Base-by-base conservation (phyloP, 768 basidiomycete species). In the Suillus subalutaceus region DNA sequence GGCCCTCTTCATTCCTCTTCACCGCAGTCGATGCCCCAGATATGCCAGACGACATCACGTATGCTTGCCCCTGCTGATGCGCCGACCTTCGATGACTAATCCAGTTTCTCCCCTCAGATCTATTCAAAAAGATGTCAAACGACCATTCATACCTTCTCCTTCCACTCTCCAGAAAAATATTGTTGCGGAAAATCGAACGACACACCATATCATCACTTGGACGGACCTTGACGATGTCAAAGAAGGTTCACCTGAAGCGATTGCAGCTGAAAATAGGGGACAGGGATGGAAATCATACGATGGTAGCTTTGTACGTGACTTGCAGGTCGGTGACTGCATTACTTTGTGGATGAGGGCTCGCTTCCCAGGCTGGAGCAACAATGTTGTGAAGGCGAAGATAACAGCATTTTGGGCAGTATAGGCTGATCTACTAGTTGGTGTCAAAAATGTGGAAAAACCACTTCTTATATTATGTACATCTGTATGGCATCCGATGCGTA, bases 281-380 rank as follows among this genome's bases (percentile, higher is more conserved):
- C 61, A 56, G 26, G 62, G 60, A 23, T 66, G 65, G 65, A 63
- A 63, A 44, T 50, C 62, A 18, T 66, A 56, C 2, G 61, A 66
- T 37, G 65, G 62, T 18, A 63, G 32, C 35, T 55, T 63, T 55
- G 52, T 66, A 26, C 61, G 53, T 32, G 32, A 32, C 50, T 44
- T 66, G 40, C 44, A 53, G 7, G 38, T 35, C 3, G 65, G 65
- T 0, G 65, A 66, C 56, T 66, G 62, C 32, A 66, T 66, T 56
- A 43, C 65, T n/a, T 55, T 63, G 20, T 66, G 65, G 65, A 66
- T 66, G 62, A 63, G 52, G 20, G 50, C 65, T 44, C 65, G 65
- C 15, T 43, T 41, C 48, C 62, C 48, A 23, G 41, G 20, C 12
- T 53, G 62, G 52, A 18, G 6, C 1, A 56, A 53, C 18, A 10